Base-by-base conservation (phyloP, 148 eudicot genomes). In the Nyssa sinensis region DNA sequence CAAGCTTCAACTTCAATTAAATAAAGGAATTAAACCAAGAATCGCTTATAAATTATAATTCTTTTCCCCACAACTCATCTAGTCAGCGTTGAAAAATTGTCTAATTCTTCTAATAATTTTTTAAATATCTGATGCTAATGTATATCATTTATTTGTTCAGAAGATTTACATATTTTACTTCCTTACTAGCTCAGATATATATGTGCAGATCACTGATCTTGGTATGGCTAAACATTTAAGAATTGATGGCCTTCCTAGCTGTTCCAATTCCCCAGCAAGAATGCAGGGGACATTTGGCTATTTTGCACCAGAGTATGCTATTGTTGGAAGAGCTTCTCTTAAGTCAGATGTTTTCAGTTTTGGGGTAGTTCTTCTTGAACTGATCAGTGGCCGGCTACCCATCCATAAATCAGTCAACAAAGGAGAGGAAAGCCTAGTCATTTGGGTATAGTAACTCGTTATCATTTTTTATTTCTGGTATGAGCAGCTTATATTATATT, bases 201-300 rank as follows among this genome's bases (percentile, higher is more conserved):
- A 29, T 65, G n/a, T 84, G 83, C 86, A 94, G 98, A 88, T 94
- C 72, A 94, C 96, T 74, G 98, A 94, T 87, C 97, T 92, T 59
- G 98, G 98, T 64, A 88, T 94, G 96, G 97, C 98, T 31, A 94
- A 90, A 81, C 86, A 79, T 75, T 78, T 92, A 57, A 88, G 75
- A 66, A 75, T 53, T 69, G 98, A 94, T 76, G 98, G 88, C 44
- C 70, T 81, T 35, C 83, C 81, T 33, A 94, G 98, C 76, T 79
- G 84, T 71, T 81, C 96, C 66, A 86, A 90, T 79, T 94, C 98
- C 62, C 98, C 98, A 25, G 96, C 86, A 58, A 86, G 97, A 82
- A 86, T 94, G 88, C 93, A 90, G 77, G 98, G 98, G 64, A 94
- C 97, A n/a, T 94, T 94, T 84, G 98, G 98, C 58, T 94, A 94